Conservation (phyloP, 441 rosid genomes). For the Cnidoscolus chayamansa region DNA sequence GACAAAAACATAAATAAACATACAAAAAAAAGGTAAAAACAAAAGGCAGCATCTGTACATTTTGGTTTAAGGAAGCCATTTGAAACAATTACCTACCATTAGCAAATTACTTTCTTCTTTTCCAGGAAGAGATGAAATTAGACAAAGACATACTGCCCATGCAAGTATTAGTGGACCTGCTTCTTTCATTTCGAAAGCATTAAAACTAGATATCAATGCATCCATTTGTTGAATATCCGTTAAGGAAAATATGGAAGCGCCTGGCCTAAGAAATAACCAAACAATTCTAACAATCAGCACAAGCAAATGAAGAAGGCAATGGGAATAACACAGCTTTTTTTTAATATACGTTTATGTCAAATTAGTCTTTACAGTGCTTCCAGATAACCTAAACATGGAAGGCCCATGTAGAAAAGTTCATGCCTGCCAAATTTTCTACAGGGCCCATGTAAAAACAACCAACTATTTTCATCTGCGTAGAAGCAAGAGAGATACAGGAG, state of each 20-base stretch:
- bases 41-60: constrained; percentile 24
- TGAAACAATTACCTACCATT: constrained; percentile 44
- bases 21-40: constrained; percentile 7
- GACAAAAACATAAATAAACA: constrained; percentile 10
- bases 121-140: constrained; percentile 72
- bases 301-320: constrained; percentile 20
- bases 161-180: constrained; percentile 75
- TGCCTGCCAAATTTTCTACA: too few relatives aligned
- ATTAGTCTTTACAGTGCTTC: too few relatives aligned
- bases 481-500: neutral
- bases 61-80: constrained; percentile 20
- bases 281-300: constrained; percentile 28
- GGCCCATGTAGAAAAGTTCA: too few relatives aligned
- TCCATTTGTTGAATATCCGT: constrained; percentile 90
- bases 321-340: neutral
- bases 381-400: too few relatives aligned
- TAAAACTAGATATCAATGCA: constrained; percentile 65
- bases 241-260: constrained; percentile 53
- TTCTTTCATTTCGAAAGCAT: constrained; percentile 63
- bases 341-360: too few relatives aligned
- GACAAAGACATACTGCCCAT: constrained; percentile 96
- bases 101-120: constrained; percentile 60
- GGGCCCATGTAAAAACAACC: neutral
- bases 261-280: constrained; percentile 51
- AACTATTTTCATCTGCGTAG: neutral